Percentiles rank a stretch among this genome's conserved stretches.
Evolutionary conservation across 2,329 filamentous ascomycete genomes (phyloP).

Genomic region (Aureobasidium zeae): DNA sequence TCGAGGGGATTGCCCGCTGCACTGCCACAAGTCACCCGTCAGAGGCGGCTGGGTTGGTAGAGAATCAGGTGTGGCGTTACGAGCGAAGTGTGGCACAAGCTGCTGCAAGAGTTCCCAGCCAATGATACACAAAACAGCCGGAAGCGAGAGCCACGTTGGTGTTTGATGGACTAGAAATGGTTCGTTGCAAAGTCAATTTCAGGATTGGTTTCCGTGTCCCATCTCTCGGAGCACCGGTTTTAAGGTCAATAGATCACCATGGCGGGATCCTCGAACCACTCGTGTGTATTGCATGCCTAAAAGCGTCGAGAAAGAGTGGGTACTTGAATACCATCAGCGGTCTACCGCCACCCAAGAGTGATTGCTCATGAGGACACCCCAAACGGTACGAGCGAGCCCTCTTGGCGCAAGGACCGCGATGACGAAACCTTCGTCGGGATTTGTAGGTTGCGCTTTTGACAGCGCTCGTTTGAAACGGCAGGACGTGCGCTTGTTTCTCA

Average conservation of each 20-base stretch:
- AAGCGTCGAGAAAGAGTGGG: no score
- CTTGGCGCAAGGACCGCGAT: neutral
- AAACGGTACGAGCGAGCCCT: conserved; percentile 4
- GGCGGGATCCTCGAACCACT: no score
- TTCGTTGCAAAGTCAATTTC: conserved; percentile 1
- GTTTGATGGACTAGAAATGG: conserved; percentile 1
- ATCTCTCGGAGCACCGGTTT: no score
- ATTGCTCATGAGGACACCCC: neutral
- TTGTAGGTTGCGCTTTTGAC: conserved; percentile 4
- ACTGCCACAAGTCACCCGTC: conserved; percentile 1
- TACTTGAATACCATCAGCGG: no score
- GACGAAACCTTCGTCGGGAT: conserved; percentile 2
- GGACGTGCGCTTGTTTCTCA: conserved; percentile 6
- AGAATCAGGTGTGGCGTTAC: neutral
- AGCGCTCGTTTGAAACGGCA: conserved; percentile 12
- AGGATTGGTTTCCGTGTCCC: no score
- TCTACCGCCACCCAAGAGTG: no score
- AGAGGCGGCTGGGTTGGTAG: neutral
- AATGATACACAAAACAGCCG: neutral
- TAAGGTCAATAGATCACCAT: no score
- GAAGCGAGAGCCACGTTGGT: conserved; percentile 1
- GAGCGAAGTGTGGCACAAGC: conserved; percentile 1
- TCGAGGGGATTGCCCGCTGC: neutral
- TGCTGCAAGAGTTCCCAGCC: neutral
- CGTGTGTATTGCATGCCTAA: no score